Evolutionary conservation across 192 early-diverging fungal species (phyloP).

Genomic region (Phycomyces blakesleeanus): DNA sequence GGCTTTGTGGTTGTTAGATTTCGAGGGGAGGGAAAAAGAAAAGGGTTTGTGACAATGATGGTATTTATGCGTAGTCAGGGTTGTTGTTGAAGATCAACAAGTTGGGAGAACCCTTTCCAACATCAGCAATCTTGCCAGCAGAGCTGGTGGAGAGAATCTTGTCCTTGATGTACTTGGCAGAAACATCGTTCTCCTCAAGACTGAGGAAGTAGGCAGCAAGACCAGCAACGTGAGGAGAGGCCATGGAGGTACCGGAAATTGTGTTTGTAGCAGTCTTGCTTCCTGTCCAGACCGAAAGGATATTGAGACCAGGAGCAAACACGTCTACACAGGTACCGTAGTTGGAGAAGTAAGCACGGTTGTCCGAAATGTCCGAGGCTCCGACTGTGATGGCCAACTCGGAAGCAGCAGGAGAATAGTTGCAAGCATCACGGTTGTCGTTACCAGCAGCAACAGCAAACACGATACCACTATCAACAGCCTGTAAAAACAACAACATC

Average conservation of each 20-base stretch:
- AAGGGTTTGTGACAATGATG: too few relatives aligned
- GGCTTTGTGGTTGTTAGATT: too few relatives aligned
- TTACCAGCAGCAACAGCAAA: constrained; percentile 94
- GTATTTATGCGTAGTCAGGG: background rate
- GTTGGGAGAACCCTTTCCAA: constrained; percentile 61
- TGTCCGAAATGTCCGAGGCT: constrained; percentile 73
- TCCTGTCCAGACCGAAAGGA: constrained; percentile 66
- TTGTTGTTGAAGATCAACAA: constrained; percentile 63
- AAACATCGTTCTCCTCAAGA: constrained; percentile 30
- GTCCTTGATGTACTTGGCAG: constrained; percentile 64
- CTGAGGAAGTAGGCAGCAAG: constrained; percentile 53
- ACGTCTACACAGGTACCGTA: constrained; percentile 86
- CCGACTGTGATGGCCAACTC: constrained; percentile 84
- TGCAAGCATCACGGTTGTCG: constrained; percentile 80
- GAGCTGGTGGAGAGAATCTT: constrained; percentile 59
- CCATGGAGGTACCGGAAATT: constrained; percentile 59
- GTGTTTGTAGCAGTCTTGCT: constrained; percentile 20
- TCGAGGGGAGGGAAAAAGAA: too few relatives aligned
- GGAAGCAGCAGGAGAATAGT: constrained; percentile 78
- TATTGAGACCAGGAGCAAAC: constrained; percentile 85
- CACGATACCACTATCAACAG: constrained; percentile 63
- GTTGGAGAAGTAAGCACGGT: constrained; percentile 83
- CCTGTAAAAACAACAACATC: too few relatives aligned
- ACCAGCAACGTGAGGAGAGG: constrained; percentile 69
- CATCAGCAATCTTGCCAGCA: constrained; percentile 53